phyloP scores from a whole-genome alignment of 495 filamentous ascomycete genomes.

The Eremomyces bilateralis region DNA sequence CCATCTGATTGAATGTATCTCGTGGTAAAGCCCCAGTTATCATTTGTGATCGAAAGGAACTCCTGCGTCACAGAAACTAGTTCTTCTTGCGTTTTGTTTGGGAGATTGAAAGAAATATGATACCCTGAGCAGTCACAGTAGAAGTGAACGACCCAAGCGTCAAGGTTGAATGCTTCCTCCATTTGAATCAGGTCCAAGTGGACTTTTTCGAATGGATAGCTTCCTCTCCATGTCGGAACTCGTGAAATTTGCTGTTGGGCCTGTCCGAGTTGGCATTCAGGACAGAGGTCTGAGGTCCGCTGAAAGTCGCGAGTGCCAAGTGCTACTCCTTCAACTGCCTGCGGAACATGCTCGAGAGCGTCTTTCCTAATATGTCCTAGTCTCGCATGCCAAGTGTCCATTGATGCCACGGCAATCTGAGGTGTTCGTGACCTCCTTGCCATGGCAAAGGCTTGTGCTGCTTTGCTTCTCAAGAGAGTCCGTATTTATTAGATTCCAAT shows the following conservation, averaged over 20 bases:
- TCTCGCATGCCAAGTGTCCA: background rate
- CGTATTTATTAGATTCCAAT: background rate
- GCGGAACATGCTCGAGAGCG: background rate
- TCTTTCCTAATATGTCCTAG: background rate
- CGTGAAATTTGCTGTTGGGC: conserved; percentile 4
- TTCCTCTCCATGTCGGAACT: background rate
- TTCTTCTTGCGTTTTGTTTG: background rate
- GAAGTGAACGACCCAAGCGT: conserved; percentile 6
- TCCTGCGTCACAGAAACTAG: background rate
- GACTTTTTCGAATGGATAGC: conserved; percentile 3
- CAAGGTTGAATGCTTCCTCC: conserved; percentile 2
- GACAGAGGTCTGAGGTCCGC: background rate
- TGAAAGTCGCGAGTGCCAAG: too few species aligned
- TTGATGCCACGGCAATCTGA: background rate
- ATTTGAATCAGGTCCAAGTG: conserved; percentile 9
- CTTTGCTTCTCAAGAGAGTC: too few species aligned
- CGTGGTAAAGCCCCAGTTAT: background rate
- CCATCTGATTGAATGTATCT: background rate
- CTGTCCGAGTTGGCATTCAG: background rate
- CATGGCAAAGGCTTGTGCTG: too few species aligned
- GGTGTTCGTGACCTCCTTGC: too few species aligned
- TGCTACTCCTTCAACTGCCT: background rate
- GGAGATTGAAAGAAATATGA: conserved; percentile 3
- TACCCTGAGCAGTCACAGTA: conserved; percentile 3
- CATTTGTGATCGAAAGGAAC: conserved; percentile 2